Percentiles rank a stretch among this genome's conserved stretches.
Evolutionary conservation across 495 filamentous ascomycete genomes (phyloP).

Genomic region (Cryomyces minteri): DNA sequence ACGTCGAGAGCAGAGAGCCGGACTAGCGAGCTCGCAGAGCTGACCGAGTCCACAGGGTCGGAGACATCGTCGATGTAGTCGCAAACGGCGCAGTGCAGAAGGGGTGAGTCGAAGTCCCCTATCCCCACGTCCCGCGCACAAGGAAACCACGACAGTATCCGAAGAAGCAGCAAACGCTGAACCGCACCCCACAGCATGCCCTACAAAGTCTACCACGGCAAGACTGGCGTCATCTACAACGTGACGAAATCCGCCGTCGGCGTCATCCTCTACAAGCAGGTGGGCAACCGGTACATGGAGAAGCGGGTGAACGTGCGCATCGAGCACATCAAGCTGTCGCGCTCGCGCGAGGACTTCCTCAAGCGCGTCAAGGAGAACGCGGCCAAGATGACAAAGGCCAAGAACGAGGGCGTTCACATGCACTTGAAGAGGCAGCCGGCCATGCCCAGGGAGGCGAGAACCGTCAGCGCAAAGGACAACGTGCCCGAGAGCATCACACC

Average conservation of each 20-base stretch:
- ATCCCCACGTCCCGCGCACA: neutral
- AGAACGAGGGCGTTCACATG: conserved; percentile 66
- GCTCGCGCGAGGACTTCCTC: conserved; percentile 90
- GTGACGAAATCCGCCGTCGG: conserved; percentile 81
- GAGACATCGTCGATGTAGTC: conserved; percentile 93
- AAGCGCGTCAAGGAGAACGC: conserved; percentile 92
- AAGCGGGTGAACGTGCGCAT: conserved; percentile 98
- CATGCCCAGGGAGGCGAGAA: conserved; percentile 60
- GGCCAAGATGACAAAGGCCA: conserved; percentile 75
- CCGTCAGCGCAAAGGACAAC: conserved; percentile 56
- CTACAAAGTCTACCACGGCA: conserved; percentile 45
- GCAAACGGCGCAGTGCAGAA: conserved; percentile 97
- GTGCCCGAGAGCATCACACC: conserved; percentile 80
- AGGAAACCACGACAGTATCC: neutral
- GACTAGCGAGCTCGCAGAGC: conserved; percentile 1
- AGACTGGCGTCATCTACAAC: conserved; percentile 18
- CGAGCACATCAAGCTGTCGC: conserved; percentile 88
- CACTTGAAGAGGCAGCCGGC: conserved; percentile 82
- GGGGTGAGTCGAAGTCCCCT: conserved; percentile 42
- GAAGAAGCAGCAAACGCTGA: conserved; percentile 1
- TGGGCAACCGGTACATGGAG: conserved; percentile 96
- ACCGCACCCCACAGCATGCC: conserved; percentile 51
- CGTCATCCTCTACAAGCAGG: conserved; percentile 96
- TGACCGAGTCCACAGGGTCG: conserved; percentile 45
- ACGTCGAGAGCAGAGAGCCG: conserved; percentile 12